Base-by-base conservation (phyloP, 495 filamentous ascomycete genomes). In the Aspergillus egyptiacus region DNA sequence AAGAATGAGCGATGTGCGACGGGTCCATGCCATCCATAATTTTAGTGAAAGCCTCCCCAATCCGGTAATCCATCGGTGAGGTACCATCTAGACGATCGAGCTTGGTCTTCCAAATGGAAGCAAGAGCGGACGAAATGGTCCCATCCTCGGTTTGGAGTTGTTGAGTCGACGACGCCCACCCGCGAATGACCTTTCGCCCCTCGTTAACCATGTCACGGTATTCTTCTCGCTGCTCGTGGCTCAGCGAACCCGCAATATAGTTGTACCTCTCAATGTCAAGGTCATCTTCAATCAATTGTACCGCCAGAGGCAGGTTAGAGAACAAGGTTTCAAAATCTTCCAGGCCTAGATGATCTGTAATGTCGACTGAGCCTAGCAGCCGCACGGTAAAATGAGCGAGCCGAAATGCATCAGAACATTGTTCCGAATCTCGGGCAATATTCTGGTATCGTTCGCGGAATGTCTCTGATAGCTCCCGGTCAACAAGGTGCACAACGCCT, bases 351-450 rank as follows among this genome's bases (percentile, higher is more conserved):
- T 64, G 41, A 18, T 49, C 35, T 9, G 53, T 47, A 9, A 71
- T 23, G 10, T 68, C 52, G 19, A 61, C 54, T 6, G 47, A 61
- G 18, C 64, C 66, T 11, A 91, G 50, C 10, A 90, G 57, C 40
- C 70, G 74, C 11, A 73, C 67, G 0, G 77, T 76, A 63, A 86
- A 95, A 34, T 79, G 64, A 14, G 83, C 78, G 69, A 94, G 82
- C 40, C 93, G 74, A 24, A 91, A 78, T 14, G 87, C 80, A 44
- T 78, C 70, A 1, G 89, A 89, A 17, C 79, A 80, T 1, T 86
- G 87, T 41, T 73, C 72, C 2, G 69, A 66, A 66, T 96, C 90
- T 32, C 82, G 68, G 19, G 71, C 56, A 17, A 76, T 52, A 22
- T 36, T 59, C 39, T 67, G 55, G 51, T 61, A 45, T 48, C 56